A percentile compares a stretch with the other conserved stretches of the same genome.
Evolutionary conservation across 441 rosid genomes (phyloP).

Genomic region (Euphorbia celastroides): DNA sequence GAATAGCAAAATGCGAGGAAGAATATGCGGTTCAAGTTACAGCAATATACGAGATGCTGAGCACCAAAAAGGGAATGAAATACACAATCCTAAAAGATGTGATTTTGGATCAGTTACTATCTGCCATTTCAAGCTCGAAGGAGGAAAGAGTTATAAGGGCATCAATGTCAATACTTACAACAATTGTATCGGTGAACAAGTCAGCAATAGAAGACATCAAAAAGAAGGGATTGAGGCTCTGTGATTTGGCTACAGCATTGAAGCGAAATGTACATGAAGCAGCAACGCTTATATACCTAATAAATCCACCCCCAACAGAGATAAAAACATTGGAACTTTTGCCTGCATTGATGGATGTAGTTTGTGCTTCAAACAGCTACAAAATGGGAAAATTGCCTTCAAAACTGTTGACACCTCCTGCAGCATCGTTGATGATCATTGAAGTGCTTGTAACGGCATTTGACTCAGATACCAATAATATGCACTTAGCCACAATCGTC

Average conservation of each 20-base stretch:
- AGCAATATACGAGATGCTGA: constrained; percentile 59
- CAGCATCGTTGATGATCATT: constrained; percentile 84
- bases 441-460: constrained; percentile 85
- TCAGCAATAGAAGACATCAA: constrained; percentile 64
- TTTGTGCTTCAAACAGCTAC: constrained; percentile 45
- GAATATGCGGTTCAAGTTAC: constrained; percentile 62
- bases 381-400: constrained; percentile 31
- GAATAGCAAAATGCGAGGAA: constrained; percentile 45
- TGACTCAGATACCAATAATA: constrained; percentile 64
- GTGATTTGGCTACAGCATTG: constrained; percentile 66
- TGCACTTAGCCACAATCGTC: constrained; percentile 62
- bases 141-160: constrained; percentile 66
- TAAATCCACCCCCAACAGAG: constrained; percentile 81
- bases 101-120: constrained; percentile 64
- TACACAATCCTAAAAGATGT: constrained; percentile 62
- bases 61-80: constrained; percentile 48
- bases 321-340: constrained; percentile 78
- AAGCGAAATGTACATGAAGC: constrained; percentile 83
- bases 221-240: constrained; percentile 58
- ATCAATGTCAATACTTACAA: constrained; percentile 61
- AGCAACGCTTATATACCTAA: constrained; percentile 66
- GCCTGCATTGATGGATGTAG: constrained; percentile 71
- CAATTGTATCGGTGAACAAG: constrained; percentile 49
- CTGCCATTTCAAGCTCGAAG: constrained; percentile 50
- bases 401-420: constrained; percentile 59